Conservation (phyloP, 1,284 basidiomycete species). For the Fomitopsis schrenkii region DNA sequence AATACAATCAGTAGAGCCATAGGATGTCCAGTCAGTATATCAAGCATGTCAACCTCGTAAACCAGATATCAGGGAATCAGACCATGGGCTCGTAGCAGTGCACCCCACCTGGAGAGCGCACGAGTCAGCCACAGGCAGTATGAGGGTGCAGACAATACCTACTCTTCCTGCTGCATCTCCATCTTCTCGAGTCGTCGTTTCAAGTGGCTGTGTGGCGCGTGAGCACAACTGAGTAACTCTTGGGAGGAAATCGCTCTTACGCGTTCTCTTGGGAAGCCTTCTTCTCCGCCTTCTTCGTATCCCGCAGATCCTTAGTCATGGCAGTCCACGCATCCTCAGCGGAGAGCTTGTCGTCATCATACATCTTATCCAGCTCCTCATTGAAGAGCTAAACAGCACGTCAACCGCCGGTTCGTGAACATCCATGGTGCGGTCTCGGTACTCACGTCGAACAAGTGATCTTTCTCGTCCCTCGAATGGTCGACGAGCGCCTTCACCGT, state of each 20-base stretch:
- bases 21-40: conserved; percentile 10
- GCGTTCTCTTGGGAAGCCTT: conserved; percentile 71
- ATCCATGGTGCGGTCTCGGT: neutral
- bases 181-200: conserved; percentile 68
- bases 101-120: conserved; percentile 49
- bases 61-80: conserved; percentile 33
- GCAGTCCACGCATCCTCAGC: conserved; percentile 75
- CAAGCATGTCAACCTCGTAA: conserved; percentile 5
- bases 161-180: conserved; percentile 79
- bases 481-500: conserved; percentile 71
- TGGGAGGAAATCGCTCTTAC: conserved; percentile 38
- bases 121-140: neutral
- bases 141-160: conserved; percentile 27
- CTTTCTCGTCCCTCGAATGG: conserved; percentile 81
- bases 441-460: conserved; percentile 85
- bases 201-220: conserved; percentile 46
- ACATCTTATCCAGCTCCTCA: conserved; percentile 88
- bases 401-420: neutral
- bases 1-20: conserved; percentile 6
- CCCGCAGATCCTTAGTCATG: conserved; percentile 66
- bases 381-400: conserved; percentile 72
- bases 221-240: neutral
- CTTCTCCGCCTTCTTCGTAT: conserved; percentile 76
- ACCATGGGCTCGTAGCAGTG: conserved; percentile 59
- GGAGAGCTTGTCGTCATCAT: conserved; percentile 73